These are phyloP conservation scores for Saccharomycopsis schoenii DNA, from an alignment of 805 yeast genomes.

Conservation along the genomic window DNA sequence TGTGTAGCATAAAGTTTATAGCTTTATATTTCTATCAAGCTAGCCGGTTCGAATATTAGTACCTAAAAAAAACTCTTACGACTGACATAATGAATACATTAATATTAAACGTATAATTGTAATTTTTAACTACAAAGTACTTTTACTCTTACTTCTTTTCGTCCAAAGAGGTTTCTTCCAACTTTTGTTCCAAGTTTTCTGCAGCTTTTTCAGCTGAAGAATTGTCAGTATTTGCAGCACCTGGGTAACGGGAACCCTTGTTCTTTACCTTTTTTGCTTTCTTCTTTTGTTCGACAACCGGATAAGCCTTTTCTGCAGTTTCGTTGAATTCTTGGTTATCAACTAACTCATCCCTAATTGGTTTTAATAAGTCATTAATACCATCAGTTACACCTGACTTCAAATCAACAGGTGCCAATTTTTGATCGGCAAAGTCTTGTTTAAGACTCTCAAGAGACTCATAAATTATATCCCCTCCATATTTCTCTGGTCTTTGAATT, in stretches of 20 bases:
- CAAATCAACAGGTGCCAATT: slow-evolving; percentile 86
- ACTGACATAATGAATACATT: neutral
- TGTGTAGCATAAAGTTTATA: neutral
- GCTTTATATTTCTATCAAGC: neutral
- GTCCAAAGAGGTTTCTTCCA: slow-evolving; percentile 21
- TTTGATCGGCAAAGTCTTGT: slow-evolving; percentile 60
- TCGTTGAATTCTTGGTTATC: slow-evolving; percentile 62
- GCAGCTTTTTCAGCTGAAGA: slow-evolving; percentile 22
- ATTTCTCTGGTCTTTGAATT: slow-evolving; percentile 90
- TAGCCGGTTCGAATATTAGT: neutral
- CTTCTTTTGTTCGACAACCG: slow-evolving; percentile 53
- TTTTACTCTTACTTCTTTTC: neutral
- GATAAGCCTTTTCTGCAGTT: slow-evolving; percentile 74
- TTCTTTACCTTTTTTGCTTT: slow-evolving; percentile 67
- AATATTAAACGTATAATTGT: neutral
- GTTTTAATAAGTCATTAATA: slow-evolving; percentile 70
- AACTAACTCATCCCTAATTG: slow-evolving; percentile 64
- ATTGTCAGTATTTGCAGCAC: slow-evolving; percentile 41
- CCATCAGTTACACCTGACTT: slow-evolving; percentile 86
- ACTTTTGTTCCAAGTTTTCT: slow-evolving; percentile 22
- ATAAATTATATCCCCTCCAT: slow-evolving; percentile 87
- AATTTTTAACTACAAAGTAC: neutral
- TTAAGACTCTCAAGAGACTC: slow-evolving; percentile 56
- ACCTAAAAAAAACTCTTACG: neutral
- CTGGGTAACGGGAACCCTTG: slow-evolving; percentile 88